Percentiles rank a stretch among this genome's conserved stretches.
Conservation (phyloP, 148 eudicot species). For the Rhododendron kiyosumense region DNA sequence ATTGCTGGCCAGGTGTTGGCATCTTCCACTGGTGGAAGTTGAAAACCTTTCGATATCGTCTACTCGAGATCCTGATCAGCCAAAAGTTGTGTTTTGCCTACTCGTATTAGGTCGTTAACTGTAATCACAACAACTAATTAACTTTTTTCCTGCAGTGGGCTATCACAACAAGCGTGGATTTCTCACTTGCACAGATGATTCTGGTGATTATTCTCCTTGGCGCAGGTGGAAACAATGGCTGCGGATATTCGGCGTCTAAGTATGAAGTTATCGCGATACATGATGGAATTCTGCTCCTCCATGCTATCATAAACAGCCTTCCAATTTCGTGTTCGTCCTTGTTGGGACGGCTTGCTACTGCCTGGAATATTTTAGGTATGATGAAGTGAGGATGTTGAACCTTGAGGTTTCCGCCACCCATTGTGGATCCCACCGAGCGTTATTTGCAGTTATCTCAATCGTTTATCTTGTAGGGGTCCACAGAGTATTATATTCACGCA, state of each 20-base stretch:
- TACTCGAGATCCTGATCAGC: neutral
- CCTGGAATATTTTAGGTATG: conserved; percentile 77
- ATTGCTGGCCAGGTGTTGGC: conserved; percentile 81
- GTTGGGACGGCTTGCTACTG: conserved; percentile 85
- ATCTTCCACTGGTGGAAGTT: neutral
- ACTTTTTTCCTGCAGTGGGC: conserved; percentile 77
- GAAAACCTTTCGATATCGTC: neutral
- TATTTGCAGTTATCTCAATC: no score
- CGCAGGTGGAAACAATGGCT: conserved; percentile 89
- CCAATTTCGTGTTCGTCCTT: conserved; percentile 81
- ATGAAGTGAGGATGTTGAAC: neutral
- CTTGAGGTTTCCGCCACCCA: no score
- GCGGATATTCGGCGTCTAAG: conserved; percentile 87
- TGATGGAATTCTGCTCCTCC: conserved; percentile 66
- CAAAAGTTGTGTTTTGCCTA: conserved; percentile 2
- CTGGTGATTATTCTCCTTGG: conserved; percentile 85
- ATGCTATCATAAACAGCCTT: conserved; percentile 82
- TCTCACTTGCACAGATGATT: conserved; percentile 80
- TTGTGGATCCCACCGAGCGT: no score
- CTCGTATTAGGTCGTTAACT: neutral
- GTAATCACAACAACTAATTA: neutral
- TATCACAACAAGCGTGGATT: conserved; percentile 83
- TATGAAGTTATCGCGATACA: conserved; percentile 70
- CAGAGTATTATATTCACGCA: no score
- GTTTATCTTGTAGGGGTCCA: no score